Evolutionary conservation across 768 basidiomycete genomes (phyloP), one percentile per base, ranked within the genome.

Genomic region (Termitomyces bulborhizus): DNA sequence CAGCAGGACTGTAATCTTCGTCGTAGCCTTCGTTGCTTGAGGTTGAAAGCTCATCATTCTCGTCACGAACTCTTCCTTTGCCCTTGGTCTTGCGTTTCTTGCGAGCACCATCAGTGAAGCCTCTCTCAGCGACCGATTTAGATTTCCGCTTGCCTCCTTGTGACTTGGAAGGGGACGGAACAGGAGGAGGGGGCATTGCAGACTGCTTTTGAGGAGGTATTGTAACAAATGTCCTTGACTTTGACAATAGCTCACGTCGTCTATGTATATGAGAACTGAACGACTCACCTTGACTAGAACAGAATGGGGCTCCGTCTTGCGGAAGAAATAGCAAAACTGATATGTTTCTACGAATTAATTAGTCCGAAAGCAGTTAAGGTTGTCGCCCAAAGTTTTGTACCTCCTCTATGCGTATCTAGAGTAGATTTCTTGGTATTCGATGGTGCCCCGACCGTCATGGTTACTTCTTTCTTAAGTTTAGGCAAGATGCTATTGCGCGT

Each of bases 291-390:
- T 96, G 61, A 90, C 73, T 7, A 93, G 73, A 2, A 94, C 77
- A 0, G 89, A 84, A 68, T 95, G 90, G 9, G 88, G 80, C 50
- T 93, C 91, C 2, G 83, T 85, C 69, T 85, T 85, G 24, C 91
- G 82, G 60, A 95, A 75, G 71, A 94, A 96, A 67, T 92, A 96
- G 46, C 88, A 92, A 66, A 92, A 93, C 60, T 96, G 93, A 64
- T 95, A 96, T 0, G 79, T 80, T 57, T 89, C 93, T 95, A 66
- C 18, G 46, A 6, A 29, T 9, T 1, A n/a, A 16, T 13, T 12
- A 7, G 32, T 44, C 1, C 7, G 27, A 53, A n/a, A 47, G 46
- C 27, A 18, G 39, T 51, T 43, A 48, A 41, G 34, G 45, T 34
- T 47, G 26, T 36, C 51, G 54, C 54, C 3, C 43, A 54, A 49